phyloP scores from a whole-genome alignment of 75 land plant species.

The Picea glauca region DNA sequence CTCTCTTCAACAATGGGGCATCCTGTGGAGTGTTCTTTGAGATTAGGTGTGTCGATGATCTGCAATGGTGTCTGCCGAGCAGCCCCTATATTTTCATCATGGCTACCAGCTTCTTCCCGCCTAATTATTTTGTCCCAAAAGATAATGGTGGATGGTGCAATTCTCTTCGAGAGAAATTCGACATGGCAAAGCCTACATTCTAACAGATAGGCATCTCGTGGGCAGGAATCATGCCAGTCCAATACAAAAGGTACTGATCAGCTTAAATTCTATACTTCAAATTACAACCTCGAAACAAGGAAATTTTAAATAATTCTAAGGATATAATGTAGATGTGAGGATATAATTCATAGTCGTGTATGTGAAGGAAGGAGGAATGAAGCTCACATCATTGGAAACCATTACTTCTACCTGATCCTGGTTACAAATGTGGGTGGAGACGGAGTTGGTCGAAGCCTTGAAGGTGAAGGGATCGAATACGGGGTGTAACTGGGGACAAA shows the following conservation, averaged over 20 bases:
- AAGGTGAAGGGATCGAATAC: conserved; percentile 19
- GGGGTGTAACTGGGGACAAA: too few relatives aligned
- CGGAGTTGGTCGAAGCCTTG: conserved; percentile 29
- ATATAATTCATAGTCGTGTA: conserved; percentile 15
- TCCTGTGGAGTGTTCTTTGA: too few relatives aligned
- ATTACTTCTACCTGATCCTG: too few relatives aligned
- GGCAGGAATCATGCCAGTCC: too few relatives aligned
- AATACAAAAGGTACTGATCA: too few relatives aligned
- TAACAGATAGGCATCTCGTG: too few relatives aligned
- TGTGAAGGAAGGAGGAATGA: conserved; percentile 28
- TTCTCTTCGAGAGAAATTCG: too few relatives aligned
- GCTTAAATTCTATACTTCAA: background rate
- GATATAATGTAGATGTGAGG: background rate
- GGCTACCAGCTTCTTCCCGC: conserved; percentile 59
- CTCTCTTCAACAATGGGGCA: too few relatives aligned
- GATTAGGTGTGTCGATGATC: background rate
- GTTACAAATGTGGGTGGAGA: background rate
- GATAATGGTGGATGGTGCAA: too few relatives aligned
- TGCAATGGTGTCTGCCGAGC: conserved; percentile 36
- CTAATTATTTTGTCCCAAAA: conserved; percentile 17
- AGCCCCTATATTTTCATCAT: conserved; percentile 43
- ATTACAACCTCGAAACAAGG: too few relatives aligned
- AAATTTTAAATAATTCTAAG: too few relatives aligned
- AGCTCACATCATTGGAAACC: conserved; percentile 21
- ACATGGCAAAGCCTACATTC: too few relatives aligned